phyloP scores from a whole-genome alignment of 306 rosid species.

The Prunus armeniaca region DNA sequence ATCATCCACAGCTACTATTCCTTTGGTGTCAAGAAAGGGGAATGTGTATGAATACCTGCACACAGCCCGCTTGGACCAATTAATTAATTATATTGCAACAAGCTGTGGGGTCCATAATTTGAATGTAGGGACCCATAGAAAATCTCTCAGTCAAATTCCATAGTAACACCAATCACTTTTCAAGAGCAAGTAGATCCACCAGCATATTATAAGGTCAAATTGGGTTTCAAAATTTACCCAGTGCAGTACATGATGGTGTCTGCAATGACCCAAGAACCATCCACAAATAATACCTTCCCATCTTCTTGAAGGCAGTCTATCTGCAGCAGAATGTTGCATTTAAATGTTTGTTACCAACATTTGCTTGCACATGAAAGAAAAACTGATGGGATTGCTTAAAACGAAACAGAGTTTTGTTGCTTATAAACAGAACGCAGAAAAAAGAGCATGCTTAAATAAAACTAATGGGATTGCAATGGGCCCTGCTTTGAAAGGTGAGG shows the following conservation, averaged over 20 bases:
- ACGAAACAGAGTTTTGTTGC: no score
- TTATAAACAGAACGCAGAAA: no score
- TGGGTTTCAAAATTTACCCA: constrained; percentile 43
- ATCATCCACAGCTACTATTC: constrained; percentile 80
- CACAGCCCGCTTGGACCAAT: constrained; percentile 22
- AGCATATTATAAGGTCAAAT: not conserved
- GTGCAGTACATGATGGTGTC: constrained; percentile 79
- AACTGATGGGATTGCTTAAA: no score
- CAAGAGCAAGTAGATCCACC: not conserved
- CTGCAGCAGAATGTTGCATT: constrained; percentile 41
- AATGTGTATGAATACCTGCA: constrained; percentile 85
- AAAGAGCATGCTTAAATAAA: not conserved
- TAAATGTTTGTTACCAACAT: not conserved
- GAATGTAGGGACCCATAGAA: constrained; percentile 27
- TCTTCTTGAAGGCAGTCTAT: constrained; percentile 72
- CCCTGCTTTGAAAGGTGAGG: no score
- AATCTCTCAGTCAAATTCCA: constrained; percentile 26
- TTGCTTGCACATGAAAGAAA: not conserved
- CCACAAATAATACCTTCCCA: constrained; percentile 66
- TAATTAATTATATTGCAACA: not conserved
- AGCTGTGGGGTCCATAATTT: constrained; percentile 12
- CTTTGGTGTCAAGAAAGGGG: constrained; percentile 97
- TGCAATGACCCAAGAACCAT: constrained; percentile 67
- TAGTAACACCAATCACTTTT: constrained; percentile 36
- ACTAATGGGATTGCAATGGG: no score